Conservation (phyloP, 257 asterid species). For the Nicotiana knightiana region DNA sequence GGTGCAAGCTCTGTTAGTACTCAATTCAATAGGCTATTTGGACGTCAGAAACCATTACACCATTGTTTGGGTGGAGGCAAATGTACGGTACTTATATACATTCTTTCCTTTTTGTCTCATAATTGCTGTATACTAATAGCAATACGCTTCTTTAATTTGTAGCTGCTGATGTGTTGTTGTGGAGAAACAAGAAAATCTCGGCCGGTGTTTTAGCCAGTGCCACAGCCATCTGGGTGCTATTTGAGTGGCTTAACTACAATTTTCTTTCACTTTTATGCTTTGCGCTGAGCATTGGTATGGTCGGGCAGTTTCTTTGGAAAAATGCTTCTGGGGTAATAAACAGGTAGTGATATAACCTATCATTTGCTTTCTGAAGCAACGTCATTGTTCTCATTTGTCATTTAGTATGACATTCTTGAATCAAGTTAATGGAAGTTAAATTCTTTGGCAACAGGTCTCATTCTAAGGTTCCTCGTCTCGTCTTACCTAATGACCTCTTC, state of each 20-base stretch:
- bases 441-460: constrained; percentile 37
- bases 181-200: constrained; percentile 28
- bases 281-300: constrained; percentile 42
- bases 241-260: constrained; percentile 31
- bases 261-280: constrained; percentile 30
- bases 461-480: constrained; percentile 52
- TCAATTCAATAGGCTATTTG: constrained; percentile 57
- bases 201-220: constrained; percentile 16
- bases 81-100: constrained; percentile 29
- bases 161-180: constrained; percentile 24
- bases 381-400: neutral
- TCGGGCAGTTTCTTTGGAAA: constrained; percentile 61
- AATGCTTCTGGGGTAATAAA: constrained; percentile 53
- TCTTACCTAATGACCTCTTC: constrained; percentile 53
- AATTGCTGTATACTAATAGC: neutral
- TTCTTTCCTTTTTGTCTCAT: neutral
- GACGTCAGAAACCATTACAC: constrained; percentile 79
- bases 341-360: constrained; percentile 26
- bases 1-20: constrained; percentile 29
- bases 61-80: constrained; percentile 84
- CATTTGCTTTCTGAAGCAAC: neutral
- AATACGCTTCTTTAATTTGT: neutral
- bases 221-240: constrained; percentile 21
- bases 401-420: neutral
- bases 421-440: neutral